These are phyloP conservation scores for Gonapodya prolifera DNA, from an alignment of 192 early-diverging fungal genomes.

Conservation along the genomic window DNA sequence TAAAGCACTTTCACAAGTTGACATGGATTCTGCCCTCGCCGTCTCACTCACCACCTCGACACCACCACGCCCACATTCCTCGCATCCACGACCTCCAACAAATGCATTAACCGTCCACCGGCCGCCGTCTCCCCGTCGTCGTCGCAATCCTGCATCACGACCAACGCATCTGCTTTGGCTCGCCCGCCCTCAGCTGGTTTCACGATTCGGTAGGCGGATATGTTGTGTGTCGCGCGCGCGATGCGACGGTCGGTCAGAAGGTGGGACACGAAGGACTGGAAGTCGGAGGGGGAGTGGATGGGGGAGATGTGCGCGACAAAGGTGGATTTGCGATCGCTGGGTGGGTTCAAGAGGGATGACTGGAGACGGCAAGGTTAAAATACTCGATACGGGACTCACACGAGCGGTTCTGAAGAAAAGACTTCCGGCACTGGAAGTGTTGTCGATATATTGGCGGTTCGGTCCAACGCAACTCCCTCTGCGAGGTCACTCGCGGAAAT, in stretches of 20 bases:
- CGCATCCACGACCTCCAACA: conserved; percentile 62
- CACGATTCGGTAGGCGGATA: conserved; percentile 71
- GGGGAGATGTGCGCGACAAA: conserved; percentile 73
- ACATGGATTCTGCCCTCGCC: background rate
- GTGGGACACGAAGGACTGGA: conserved; percentile 34
- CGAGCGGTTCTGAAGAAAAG: background rate
- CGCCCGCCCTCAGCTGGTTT: conserved; percentile 22
- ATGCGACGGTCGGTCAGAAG: conserved; percentile 60
- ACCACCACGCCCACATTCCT: conserved; percentile 73
- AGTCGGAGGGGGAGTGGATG: conserved; percentile 35
- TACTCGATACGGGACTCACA: conserved; percentile 4
- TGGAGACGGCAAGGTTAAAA: too few species aligned
- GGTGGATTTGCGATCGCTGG: conserved; percentile 67
- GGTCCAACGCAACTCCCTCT: background rate
- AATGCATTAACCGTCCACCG: conserved; percentile 62
- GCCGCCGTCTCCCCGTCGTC: conserved; percentile 93
- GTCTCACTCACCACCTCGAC: conserved; percentile 37
- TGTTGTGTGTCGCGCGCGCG: conserved; percentile 80
- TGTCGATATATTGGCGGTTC: too few species aligned
- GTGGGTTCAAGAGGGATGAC: conserved; percentile 26
- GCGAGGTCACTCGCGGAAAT: background rate
- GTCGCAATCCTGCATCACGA: conserved; percentile 47
- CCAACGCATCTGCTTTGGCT: background rate
- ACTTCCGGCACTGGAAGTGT: too few species aligned
- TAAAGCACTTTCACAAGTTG: background rate